These are phyloP conservation scores for Taiozyma sp. DNA, from an alignment of 1,139 yeast genomes.

Conservation along the genomic window DNA sequence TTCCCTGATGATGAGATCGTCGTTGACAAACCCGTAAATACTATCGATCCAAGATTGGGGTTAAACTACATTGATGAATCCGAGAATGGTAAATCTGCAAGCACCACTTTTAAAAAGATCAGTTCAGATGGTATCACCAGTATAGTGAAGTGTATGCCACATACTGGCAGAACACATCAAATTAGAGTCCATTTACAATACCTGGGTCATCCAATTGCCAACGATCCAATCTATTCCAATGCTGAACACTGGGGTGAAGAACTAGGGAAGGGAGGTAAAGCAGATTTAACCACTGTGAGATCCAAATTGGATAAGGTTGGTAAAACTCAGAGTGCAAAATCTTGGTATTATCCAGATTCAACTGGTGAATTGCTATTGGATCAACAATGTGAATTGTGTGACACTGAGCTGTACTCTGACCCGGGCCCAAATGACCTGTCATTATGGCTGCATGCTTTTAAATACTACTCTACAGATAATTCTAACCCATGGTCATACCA, in stretches of 20 bases:
- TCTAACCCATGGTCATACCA: constrained; percentile 14
- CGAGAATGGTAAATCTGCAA: constrained; percentile 61
- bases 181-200: constrained; percentile 88
- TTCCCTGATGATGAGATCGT: constrained; percentile 55
- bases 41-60: constrained; percentile 76
- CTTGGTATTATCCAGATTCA: constrained; percentile 8
- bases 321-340: constrained; percentile 32
- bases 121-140: constrained; percentile 44
- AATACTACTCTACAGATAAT: constrained; percentile 47
- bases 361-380: constrained; percentile 21
- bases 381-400: constrained; percentile 64
- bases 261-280: constrained; percentile 71
- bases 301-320: constrained; percentile 32
- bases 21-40: constrained; percentile 66
- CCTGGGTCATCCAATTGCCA: constrained; percentile 87
- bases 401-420: constrained; percentile 73
- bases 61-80: constrained; percentile 33
- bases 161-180: constrained; percentile 94
- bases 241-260: constrained; percentile 37
- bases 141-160: constrained; percentile 77
- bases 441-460: constrained; percentile 86
- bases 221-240: constrained; percentile 76
- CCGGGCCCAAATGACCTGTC: constrained; percentile 86
- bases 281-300: constrained; percentile 6
- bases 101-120: constrained; percentile 37